Base-by-base conservation (phyloP, 2,329 filamentous ascomycete genomes). In the Ceratocystis destructans region DNA sequence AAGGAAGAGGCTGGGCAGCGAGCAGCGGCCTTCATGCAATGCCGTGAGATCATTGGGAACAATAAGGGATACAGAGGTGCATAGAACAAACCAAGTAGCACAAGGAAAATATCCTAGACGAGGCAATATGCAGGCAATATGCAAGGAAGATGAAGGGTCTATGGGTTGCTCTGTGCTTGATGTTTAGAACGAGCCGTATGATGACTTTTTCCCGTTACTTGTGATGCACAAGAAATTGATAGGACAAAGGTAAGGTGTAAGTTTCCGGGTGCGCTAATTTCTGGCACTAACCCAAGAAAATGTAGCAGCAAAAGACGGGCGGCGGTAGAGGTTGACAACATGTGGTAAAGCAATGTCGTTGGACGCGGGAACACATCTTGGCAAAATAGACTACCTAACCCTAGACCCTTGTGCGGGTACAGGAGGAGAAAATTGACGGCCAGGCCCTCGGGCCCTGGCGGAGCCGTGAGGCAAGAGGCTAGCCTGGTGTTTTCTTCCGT, bases 1-100 rank as follows among this genome's bases (percentile, higher is more conserved):
- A 85, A 78, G 44, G 25, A 28, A 33, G 45, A 41, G 57, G 64
- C 65, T 46, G 64, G n/a, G 67, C 57, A 61, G 53, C 50, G 59
- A 57, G 61, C 64, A 63, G 65, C 64, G 65, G 68, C 69, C 69
- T 66, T 55, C 64, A 68, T 69, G 68, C 69, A 70, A 64, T 69
- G 66, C 41, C 57, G 66, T 64, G 68, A 59, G 65, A 69, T 68
- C 68, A 69, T 70, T 64, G 64, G 44, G 64, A 31, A 22, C 2
- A 5, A 8, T 8, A 33, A 50, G n/a, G 37, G 10, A 12, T 41
- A 41, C 37, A 12, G 37, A 10, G 12, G 37, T 1, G 37, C 37
- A 41, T 41, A 41, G 10, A 41, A 15, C 44, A 28, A 45, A 55
- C 7, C 17, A 37, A 37, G 55, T 59, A n/a, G n/a, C 33, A 59